phyloP scores from a whole-genome alignment of 495 filamentous ascomycete genomes.

The Penicillium coffeae region DNA sequence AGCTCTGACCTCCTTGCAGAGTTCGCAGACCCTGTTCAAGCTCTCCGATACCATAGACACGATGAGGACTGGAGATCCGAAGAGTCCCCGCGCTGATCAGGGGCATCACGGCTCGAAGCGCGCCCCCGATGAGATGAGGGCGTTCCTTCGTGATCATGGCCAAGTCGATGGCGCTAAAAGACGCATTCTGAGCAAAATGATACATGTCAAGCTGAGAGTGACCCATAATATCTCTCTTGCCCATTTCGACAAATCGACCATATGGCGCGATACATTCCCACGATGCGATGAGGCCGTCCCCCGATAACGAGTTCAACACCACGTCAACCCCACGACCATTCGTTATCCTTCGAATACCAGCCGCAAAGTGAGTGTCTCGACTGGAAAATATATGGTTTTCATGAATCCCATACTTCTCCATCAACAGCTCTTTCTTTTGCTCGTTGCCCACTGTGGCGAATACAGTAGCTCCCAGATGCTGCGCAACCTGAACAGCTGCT shows the following conservation, averaged over 20 bases:
- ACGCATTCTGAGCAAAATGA: conserved; percentile 15
- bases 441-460: conserved; percentile 43
- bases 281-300: conserved; percentile 35
- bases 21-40: too few species aligned
- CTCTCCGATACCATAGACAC: too few species aligned
- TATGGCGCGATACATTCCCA: conserved; percentile 49
- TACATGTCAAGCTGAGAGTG: conserved; percentile 14
- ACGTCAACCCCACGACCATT: conserved; percentile 51
- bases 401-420: conserved; percentile 30
- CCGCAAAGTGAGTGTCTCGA: conserved; percentile 36
- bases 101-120: too few species aligned
- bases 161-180: too few species aligned
- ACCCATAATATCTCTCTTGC: conserved; percentile 33
- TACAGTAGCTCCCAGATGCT: conserved; percentile 29
- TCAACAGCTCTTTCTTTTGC: conserved; percentile 38
- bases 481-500: conserved; percentile 39
- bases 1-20: too few species aligned
- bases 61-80: too few species aligned
- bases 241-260: conserved; percentile 45
- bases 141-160: too few species aligned
- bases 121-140: too few species aligned
- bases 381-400: conserved; percentile 46
- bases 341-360: conserved; percentile 48
- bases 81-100: too few species aligned
- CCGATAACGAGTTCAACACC: conserved; percentile 47